Conservation (phyloP, 2,329 filamentous ascomycete species). For the Aspergillus sojae region DNA sequence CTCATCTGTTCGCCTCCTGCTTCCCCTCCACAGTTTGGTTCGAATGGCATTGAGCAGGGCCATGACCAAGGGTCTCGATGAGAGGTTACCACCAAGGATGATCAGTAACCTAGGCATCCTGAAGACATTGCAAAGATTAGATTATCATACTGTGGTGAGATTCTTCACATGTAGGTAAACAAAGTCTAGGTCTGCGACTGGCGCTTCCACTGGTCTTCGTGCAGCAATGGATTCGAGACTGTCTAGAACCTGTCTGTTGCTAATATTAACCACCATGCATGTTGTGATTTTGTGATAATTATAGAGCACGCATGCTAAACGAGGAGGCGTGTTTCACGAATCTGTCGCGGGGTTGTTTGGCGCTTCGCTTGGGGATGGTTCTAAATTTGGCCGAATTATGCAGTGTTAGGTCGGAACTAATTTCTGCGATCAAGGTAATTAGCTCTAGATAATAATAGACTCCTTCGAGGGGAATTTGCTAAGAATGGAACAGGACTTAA, state of each 20-base stretch:
- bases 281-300: background rate
- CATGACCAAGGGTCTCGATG: background rate
- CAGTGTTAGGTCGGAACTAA: background rate
- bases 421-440: slow-evolving; percentile 6
- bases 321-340: background rate
- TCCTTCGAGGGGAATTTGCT: slow-evolving; percentile 7
- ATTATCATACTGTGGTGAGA: background rate
- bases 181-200: background rate
- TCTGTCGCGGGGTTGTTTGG: background rate
- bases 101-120: background rate
- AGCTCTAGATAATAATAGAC: slow-evolving; percentile 2
- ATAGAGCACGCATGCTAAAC: background rate
- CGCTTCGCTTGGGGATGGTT: slow-evolving; percentile 9
- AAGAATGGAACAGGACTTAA: slow-evolving; percentile 9
- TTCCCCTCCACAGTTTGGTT: background rate
- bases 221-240: background rate
- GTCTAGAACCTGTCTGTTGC: background rate
- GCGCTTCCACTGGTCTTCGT: background rate
- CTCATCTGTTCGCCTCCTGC: background rate
- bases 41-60: background rate
- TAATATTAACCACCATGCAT: background rate
- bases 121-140: background rate
- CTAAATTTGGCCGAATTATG: slow-evolving; percentile 15
- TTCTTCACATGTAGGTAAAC: background rate
- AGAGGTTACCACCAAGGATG: background rate